These are phyloP conservation scores for Zymoseptoria brevis DNA, from an alignment of 2,329 filamentous ascomycete species.

Conservation along the genomic window DNA sequence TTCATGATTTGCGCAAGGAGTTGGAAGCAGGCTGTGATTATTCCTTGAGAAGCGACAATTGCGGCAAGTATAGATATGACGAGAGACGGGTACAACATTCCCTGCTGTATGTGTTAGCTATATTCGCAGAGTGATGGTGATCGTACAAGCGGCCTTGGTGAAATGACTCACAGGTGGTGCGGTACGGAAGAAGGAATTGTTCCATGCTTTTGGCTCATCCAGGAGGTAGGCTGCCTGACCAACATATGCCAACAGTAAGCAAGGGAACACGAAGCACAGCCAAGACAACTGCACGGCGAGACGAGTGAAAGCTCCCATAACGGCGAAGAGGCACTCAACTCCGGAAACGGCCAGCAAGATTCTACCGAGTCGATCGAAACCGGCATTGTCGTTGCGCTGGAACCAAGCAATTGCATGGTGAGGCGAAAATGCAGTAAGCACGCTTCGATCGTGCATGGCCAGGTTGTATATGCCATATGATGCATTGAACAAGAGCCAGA, in stretches of 20 bases:
- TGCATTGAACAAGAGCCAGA: constrained; percentile 58
- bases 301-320: constrained; percentile 59
- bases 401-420: constrained; percentile 55
- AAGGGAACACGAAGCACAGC: constrained; percentile 61
- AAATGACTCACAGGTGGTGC: constrained; percentile 43
- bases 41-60: constrained; percentile 68
- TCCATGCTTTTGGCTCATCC: constrained; percentile 49
- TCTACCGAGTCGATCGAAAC: constrained; percentile 57
- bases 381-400: constrained; percentile 48
- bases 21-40: constrained; percentile 63
- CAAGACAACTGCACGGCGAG: constrained; percentile 65
- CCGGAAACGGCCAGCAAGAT: constrained; percentile 67
- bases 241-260: constrained; percentile 57
- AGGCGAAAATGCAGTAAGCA: constrained; percentile 45
- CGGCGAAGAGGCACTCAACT: constrained; percentile 68
- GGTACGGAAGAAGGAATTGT: constrained; percentile 67
- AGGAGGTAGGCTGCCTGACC: constrained; percentile 69
- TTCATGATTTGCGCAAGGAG: constrained; percentile 63
- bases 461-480: constrained; percentile 56
- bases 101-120: constrained; percentile 19
- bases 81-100: constrained; percentile 59
- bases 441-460: constrained; percentile 37
- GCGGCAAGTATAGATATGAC: constrained; percentile 59
- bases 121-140: too few relatives aligned
- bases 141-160: background rate